Evolutionary conservation across 805 yeast genomes (phyloP).

Genomic region (Candida succiphila): DNA sequence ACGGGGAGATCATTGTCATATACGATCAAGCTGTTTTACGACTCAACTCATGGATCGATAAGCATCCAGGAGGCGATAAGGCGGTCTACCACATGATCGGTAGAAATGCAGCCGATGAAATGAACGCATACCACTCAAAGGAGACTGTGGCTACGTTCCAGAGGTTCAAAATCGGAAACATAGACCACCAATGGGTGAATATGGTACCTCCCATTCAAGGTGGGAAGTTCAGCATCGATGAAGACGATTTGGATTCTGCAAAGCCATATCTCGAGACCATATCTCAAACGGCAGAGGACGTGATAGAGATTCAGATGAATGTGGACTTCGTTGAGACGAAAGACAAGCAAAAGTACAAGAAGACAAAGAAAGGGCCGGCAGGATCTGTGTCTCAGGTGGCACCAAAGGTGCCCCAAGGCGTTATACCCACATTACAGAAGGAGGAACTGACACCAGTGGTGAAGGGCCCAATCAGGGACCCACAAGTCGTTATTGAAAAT

Average conservation of each 20-base stretch:
- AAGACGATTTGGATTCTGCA: no score
- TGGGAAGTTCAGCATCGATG: conserved; percentile 34
- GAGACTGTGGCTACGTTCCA: conserved; percentile 42
- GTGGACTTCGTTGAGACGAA: conserved; percentile 9
- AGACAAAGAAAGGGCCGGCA: conserved; percentile 9
- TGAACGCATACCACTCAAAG: conserved; percentile 70
- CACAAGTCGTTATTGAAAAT: conserved; percentile 39
- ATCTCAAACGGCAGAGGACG: neutral
- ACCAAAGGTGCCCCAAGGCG: conserved; percentile 45
- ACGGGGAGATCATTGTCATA: conserved; percentile 64
- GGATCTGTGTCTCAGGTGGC: conserved; percentile 33
- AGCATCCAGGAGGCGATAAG: conserved; percentile 86
- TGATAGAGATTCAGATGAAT: conserved; percentile 2
- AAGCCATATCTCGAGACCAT: conserved; percentile 9
- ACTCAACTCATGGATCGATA: conserved; percentile 59
- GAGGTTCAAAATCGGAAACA: conserved; percentile 56
- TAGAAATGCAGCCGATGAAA: conserved; percentile 84
- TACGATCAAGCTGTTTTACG: conserved; percentile 51
- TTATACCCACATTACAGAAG: conserved; percentile 26
- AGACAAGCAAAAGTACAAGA: conserved; percentile 1
- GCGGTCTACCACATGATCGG: conserved; percentile 82
- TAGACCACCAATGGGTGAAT: conserved; percentile 60
- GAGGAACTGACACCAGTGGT: conserved; percentile 25
- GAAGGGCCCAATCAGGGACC: conserved; percentile 36
- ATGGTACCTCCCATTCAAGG: conserved; percentile 87